Percentiles rank a stretch among this genome's conserved stretches.
Conservation (phyloP, 1,284 basidiomycete genomes). For the Mycena sp. region DNA sequence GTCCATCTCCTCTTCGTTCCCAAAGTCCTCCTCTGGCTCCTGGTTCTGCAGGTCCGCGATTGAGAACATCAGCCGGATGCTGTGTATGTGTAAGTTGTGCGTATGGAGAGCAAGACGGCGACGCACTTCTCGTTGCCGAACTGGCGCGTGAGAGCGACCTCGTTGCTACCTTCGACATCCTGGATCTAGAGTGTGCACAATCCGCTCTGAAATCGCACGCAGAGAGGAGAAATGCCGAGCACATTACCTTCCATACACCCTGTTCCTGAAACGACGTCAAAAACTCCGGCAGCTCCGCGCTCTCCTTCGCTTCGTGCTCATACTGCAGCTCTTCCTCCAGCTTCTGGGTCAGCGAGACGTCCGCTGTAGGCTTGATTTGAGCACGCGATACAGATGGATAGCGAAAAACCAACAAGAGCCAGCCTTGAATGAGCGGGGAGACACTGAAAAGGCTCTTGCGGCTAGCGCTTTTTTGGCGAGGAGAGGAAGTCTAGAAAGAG, state of each 20-base stretch:
- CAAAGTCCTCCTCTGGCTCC: slow-evolving; percentile 52
- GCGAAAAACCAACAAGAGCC: slow-evolving; percentile 63
- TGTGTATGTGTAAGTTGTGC: slow-evolving; percentile 39
- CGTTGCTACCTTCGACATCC: slow-evolving; percentile 82
- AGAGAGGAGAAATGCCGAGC: neutral
- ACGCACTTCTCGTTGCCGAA: slow-evolving; percentile 93
- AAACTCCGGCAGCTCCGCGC: slow-evolving; percentile 75
- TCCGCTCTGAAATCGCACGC: no score
- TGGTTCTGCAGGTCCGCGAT: slow-evolving; percentile 74
- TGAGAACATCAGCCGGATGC: slow-evolving; percentile 85
- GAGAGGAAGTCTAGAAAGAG: slow-evolving; percentile 26
- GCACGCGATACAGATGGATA: neutral
- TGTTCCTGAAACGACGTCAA: slow-evolving; percentile 79
- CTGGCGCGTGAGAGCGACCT: slow-evolving; percentile 82
- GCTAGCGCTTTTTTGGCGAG: slow-evolving; percentile 26
- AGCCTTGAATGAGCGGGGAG: slow-evolving; percentile 62
- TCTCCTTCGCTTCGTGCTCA: slow-evolving; percentile 73
- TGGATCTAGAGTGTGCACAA: no score
- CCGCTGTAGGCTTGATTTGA: slow-evolving; percentile 56
- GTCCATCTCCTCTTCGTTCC: slow-evolving; percentile 44
- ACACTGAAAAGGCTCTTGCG: slow-evolving; percentile 63
- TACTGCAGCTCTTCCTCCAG: slow-evolving; percentile 86
- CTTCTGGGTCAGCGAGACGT: slow-evolving; percentile 78
- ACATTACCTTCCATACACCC: slow-evolving; percentile 79
- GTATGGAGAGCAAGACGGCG: neutral